Percentiles rank a stretch among this genome's conserved stretches.
Conservation (phyloP, 202 grass and related monocot species). For the Eragrostis tef region DNA sequence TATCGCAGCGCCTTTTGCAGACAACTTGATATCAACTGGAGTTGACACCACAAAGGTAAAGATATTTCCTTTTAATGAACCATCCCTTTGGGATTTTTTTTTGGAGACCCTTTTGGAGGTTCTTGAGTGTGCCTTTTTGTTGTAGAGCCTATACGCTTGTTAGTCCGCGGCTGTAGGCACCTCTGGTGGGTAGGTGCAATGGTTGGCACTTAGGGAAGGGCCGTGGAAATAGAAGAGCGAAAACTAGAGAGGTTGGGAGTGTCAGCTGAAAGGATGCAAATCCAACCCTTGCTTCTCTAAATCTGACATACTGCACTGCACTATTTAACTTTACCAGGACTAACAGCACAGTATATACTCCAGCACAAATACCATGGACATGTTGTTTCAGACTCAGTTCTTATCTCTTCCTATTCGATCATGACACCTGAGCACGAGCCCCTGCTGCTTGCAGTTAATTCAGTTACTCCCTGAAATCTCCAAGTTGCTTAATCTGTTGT, state of each 20-base stretch:
- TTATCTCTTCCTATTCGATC: neutral
- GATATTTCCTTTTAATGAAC: slow-evolving; percentile 23
- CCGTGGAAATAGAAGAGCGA: too few species aligned
- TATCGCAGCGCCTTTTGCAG: slow-evolving; percentile 90
- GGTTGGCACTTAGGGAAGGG: slow-evolving; percentile 3
- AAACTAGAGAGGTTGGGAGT: too few species aligned
- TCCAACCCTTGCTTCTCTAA: too few species aligned
- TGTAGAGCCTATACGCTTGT: neutral
- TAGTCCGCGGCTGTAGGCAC: neutral
- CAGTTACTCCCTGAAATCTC: neutral
- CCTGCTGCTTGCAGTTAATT: slow-evolving; percentile 10
- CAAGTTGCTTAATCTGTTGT: neutral
- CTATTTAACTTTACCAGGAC: too few species aligned
- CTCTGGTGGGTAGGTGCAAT: neutral
- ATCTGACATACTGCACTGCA: too few species aligned
- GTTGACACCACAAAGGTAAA: slow-evolving; percentile 87
- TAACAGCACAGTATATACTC: neutral
- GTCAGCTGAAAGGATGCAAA: too few species aligned
- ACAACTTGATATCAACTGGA: slow-evolving; percentile 90
- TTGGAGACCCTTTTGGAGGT: too few species aligned
- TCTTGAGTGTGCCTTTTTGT: neutral
- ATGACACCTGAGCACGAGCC: neutral
- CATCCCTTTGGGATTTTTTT: neutral
- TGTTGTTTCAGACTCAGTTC: neutral
- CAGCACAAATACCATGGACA: neutral